Evolutionary conservation across 2,329 filamentous ascomycete genomes (phyloP), one percentile per base, ranked within the genome.

Genomic region (Fusarium sp.): DNA sequence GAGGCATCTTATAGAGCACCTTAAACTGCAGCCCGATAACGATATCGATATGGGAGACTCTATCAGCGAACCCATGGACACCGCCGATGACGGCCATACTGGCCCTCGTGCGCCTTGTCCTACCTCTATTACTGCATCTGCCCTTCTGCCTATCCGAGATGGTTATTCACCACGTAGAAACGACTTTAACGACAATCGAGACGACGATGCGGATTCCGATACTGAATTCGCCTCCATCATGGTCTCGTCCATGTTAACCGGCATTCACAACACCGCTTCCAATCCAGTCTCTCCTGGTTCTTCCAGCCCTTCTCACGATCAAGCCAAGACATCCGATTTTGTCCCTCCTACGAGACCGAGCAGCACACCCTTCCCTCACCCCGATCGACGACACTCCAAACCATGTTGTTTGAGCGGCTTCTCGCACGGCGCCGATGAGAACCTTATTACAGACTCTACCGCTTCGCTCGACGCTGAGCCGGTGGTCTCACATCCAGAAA

Each of bases 331-430:
- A 38, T 57, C 72, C 30, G 70, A 73, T n/a, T 77, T 80, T 62
- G 74, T 80, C 11, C 79, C 79, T 18, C 79, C 78, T 6, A 76
- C 76, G 8, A 83, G 87, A 54, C 87, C 87, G 20, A 89, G 86
- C 75, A 89, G 87, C 78, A 89, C 87, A 3, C 87, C 87, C 2
- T 89, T 89, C 59, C 85, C 86, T 6, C 84, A 87, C 61, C 84
- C 84, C 52, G 86, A 88, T 52, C 83, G 83, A 56, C 82, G 84
- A 49, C 73, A 71, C 58, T 66, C 76, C 27, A 75, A 75, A 29
- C 68, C 75, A 51, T 78, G 74, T 64, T 77, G 71, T 55, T 64
- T 78, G 34, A 65, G 60, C 24, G 74, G 73, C 7, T 73, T 69
- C 43, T 71, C 72, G 22, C 69, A 75, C 48, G 71, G 71, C 47